These are phyloP conservation scores for Crotalaria pallida DNA, from an alignment of 306 rosid genomes.

Conservation along the genomic window DNA sequence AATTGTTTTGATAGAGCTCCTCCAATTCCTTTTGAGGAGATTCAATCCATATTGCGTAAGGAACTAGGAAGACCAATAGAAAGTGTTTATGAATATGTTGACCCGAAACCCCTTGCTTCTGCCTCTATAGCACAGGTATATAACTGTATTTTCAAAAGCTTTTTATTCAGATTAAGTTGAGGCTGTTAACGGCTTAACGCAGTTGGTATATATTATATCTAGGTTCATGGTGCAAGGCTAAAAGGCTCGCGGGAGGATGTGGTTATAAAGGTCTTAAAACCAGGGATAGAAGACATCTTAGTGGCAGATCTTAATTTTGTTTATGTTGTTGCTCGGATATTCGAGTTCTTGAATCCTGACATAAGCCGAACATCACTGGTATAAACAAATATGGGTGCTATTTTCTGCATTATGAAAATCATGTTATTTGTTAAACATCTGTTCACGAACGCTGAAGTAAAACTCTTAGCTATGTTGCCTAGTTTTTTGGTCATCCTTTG, in stretches of 20 bases:
- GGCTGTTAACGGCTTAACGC: conserved; percentile 22
- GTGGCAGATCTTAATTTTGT: conserved; percentile 95
- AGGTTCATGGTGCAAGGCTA: conserved; percentile 96
- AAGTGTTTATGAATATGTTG: conserved; percentile 75
- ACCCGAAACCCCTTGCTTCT: conserved; percentile 84
- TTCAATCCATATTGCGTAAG: conserved; percentile 61
- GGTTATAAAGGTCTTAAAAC: conserved; percentile 92
- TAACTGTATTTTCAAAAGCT: conserved; percentile 5
- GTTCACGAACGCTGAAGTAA: neutral
- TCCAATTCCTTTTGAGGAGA: conserved; percentile 68
- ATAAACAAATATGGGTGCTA: conserved; percentile 18
- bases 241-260: conserved; percentile 89
- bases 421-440: neutral
- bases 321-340: conserved; percentile 77
- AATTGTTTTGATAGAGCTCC: conserved; percentile 94
- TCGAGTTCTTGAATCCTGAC: conserved; percentile 95
- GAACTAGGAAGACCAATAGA: conserved; percentile 84
- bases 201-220: conserved; percentile 18
- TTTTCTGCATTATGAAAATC: neutral
- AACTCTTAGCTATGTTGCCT: conserved; percentile 6
- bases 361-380: conserved; percentile 86
- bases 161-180: neutral
- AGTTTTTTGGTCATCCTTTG: neutral
- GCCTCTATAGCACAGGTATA: conserved; percentile 94
- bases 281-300: conserved; percentile 86